Conservation (phyloP, 225 moss, liverwort and hornwort species). For the Marchantia paleacea region DNA sequence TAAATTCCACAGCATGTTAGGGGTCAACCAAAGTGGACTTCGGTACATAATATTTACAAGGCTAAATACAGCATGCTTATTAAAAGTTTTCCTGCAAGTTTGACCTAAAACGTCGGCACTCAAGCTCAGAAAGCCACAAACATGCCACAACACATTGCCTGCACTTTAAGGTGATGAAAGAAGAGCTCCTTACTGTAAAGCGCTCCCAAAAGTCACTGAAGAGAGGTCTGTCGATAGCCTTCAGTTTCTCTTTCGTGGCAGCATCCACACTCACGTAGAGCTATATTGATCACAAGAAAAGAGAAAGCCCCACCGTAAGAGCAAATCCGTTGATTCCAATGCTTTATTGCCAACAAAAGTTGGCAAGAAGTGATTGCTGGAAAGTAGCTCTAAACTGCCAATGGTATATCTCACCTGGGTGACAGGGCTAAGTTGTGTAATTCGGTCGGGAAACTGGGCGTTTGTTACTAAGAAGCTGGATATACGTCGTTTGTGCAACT, state of each 20-base stretch:
- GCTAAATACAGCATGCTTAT: not conserved
- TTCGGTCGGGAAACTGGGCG: slow-evolving; percentile 95
- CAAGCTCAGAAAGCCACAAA: not conserved
- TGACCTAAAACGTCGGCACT: not conserved
- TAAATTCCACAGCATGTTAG: no score
- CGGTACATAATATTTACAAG: no score
- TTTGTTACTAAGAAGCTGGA: slow-evolving; percentile 93
- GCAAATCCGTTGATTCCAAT: not conserved
- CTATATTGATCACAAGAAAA: slow-evolving; percentile 41
- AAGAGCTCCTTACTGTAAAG: slow-evolving; percentile 65
- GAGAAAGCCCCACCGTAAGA: not conserved
- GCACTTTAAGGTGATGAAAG: not conserved
- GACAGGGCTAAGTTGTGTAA: slow-evolving; percentile 67
- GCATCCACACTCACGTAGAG: slow-evolving; percentile 99
- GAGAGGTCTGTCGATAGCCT: slow-evolving; percentile 91
- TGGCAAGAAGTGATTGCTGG: not conserved
- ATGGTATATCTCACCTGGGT: slow-evolving; percentile 66
- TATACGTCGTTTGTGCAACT: slow-evolving; percentile 78
- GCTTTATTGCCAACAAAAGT: not conserved
- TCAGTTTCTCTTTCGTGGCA: slow-evolving; percentile 91
- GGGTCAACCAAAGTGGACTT: no score
- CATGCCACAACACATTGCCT: not conserved
- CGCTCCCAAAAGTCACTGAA: slow-evolving; percentile 98
- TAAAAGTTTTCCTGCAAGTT: not conserved
- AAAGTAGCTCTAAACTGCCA: not conserved